phyloP scores from a whole-genome alignment of 225 moss, liverwort and hornwort species.

The Polytrichum formosum region DNA sequence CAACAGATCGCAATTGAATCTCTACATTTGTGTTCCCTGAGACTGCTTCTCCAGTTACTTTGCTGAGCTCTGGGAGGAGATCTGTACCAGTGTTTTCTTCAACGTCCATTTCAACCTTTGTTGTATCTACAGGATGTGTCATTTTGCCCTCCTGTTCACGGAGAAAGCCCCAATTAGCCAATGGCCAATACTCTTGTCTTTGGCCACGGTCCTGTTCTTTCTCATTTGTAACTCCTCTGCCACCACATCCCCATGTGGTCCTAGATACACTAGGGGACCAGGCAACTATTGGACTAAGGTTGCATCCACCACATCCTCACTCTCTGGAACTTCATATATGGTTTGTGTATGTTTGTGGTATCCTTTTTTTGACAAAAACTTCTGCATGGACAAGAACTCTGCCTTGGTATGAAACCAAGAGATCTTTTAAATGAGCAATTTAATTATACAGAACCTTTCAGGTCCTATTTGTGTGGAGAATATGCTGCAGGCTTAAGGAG shows the following conservation, averaged over 20 bases:
- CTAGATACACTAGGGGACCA: neutral
- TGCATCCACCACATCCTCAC: too few species aligned
- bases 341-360: too few species aligned
- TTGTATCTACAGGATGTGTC: conserved; percentile 7
- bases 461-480: neutral
- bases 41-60: neutral
- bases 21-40: neutral
- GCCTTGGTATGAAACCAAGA: neutral
- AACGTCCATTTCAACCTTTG: conserved; percentile 8
- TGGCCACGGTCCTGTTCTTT: conserved; percentile 2
- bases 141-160: conserved; percentile 25
- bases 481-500: neutral
- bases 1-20: too few species aligned
- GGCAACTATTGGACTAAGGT: neutral
- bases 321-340: too few species aligned
- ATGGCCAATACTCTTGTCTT: conserved; percentile 4
- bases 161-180: conserved; percentile 10
- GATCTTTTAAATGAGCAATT: neutral
- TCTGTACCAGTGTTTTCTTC: conserved; percentile 4
- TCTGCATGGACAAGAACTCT: too few species aligned
- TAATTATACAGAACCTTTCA: conserved; percentile 10
- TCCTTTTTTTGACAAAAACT: too few species aligned
- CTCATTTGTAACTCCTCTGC: neutral
- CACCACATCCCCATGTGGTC: neutral
- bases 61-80: neutral